These are phyloP conservation scores for Penicillium arizonense DNA, from an alignment of 495 filamentous ascomycete genomes.

Conservation along the genomic window DNA sequence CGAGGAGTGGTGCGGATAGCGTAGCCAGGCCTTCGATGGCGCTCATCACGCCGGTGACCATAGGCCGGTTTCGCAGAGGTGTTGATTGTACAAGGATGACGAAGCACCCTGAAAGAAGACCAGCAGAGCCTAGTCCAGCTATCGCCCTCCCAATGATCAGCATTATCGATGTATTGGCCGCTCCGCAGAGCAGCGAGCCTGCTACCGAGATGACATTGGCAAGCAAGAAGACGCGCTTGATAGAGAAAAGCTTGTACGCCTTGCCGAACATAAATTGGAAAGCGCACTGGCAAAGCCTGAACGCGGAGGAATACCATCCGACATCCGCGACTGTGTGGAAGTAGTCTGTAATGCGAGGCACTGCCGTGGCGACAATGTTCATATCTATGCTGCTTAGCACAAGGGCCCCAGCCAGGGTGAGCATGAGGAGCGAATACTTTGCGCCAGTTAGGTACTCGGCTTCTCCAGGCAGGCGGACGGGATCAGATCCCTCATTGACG, in stretches of 20 bases:
- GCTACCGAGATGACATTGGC: slow-evolving; percentile 12
- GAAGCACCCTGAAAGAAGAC: slow-evolving; percentile 44
- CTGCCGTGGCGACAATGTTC: slow-evolving; percentile 48
- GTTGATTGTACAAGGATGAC: slow-evolving; percentile 38
- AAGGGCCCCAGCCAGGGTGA: not conserved
- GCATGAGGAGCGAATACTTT: not conserved
- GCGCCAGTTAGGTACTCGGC: too few species aligned
- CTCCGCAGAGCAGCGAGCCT: slow-evolving; percentile 17
- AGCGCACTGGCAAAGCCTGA: slow-evolving; percentile 51
- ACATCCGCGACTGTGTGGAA: slow-evolving; percentile 45
- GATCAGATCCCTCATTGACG: too few species aligned
- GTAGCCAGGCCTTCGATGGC: slow-evolving; percentile 45
- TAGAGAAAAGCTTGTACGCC: slow-evolving; percentile 17
- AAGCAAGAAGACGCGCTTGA: slow-evolving; percentile 25
- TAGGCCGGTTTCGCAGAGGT: slow-evolving; percentile 38
- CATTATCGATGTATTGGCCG: slow-evolving; percentile 25
- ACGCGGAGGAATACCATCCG: slow-evolving; percentile 55
- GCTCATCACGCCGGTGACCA: slow-evolving; percentile 20
- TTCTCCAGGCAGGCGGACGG: too few species aligned
- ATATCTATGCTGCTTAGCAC: slow-evolving; percentile 14
- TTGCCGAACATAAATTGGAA: slow-evolving; percentile 63
- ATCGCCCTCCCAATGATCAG: slow-evolving; percentile 36
- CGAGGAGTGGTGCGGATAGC: slow-evolving; percentile 41
- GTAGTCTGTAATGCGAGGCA: slow-evolving; percentile 46
- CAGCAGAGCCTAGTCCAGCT: slow-evolving; percentile 29